These are phyloP conservation scores for Metschnikowia amazonensis DNA, from an alignment of 805 yeast species.

Conservation along the genomic window DNA sequence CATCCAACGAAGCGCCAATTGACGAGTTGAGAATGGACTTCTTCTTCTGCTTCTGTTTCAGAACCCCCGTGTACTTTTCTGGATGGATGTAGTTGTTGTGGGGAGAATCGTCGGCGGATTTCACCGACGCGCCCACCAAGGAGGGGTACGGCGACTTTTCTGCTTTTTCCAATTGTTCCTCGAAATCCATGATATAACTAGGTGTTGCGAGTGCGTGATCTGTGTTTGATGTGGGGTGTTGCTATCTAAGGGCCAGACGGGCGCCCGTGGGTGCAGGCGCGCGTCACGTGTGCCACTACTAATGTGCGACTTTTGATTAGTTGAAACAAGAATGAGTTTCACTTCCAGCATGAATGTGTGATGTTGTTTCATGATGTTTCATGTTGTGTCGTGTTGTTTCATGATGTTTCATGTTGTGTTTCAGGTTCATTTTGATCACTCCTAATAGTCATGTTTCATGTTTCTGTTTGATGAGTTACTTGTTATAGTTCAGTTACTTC, in stretches of 20 bases:
- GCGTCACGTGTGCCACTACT: not conserved
- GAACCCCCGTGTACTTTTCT: slow-evolving; percentile 34
- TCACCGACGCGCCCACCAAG: slow-evolving; percentile 49
- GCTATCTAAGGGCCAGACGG: slow-evolving; percentile 4
- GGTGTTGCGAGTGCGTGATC: not conserved
- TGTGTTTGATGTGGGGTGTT: not conserved
- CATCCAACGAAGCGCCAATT: slow-evolving; percentile 55
- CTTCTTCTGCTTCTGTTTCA: slow-evolving; percentile 17
- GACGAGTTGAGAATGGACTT: slow-evolving; percentile 18
- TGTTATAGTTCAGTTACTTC: too few relatives aligned
- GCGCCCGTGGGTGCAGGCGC: slow-evolving; percentile 7
- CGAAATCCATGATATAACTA: slow-evolving; percentile 17
- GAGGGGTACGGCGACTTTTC: slow-evolving; percentile 48
- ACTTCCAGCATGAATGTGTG: too few relatives aligned
- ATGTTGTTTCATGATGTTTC: too few relatives aligned
- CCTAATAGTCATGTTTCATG: too few relatives aligned
- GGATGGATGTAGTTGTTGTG: slow-evolving; percentile 45
- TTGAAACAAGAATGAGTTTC: too few relatives aligned
- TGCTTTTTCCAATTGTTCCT: slow-evolving; percentile 47
- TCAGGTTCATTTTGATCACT: too few relatives aligned
- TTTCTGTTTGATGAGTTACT: too few relatives aligned
- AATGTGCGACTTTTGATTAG: slow-evolving; percentile 4
- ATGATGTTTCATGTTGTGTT: too few relatives aligned
- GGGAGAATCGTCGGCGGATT: slow-evolving; percentile 45
- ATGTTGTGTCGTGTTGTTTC: too few relatives aligned